Percentiles rank a stretch among this genome's conserved stretches.
Conservation (phyloP, 495 filamentous ascomycete species). For the Tuber calosporum region DNA sequence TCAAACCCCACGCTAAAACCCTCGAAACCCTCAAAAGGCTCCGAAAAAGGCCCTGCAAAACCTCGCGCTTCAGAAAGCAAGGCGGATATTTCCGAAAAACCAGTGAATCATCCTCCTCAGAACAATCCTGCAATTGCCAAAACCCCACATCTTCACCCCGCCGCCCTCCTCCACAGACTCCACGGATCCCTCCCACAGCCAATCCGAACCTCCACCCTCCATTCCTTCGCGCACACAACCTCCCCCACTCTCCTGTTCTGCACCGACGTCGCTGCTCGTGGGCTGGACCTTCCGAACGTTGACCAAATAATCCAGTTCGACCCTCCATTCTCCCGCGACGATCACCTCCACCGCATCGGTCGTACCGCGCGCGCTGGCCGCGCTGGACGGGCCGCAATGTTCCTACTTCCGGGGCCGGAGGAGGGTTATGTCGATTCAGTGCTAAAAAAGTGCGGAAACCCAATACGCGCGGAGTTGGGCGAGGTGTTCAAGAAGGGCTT, state of each 20-base stretch:
- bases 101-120: background rate
- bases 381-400: slow-evolving; percentile 74
- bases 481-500: slow-evolving; percentile 54
- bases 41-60: slow-evolving; percentile 8
- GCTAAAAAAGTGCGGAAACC: slow-evolving; percentile 30
- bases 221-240: slow-evolving; percentile 57
- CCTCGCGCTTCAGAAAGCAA: background rate
- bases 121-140: slow-evolving; percentile 15
- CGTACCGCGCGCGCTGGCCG: slow-evolving; percentile 89
- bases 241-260: slow-evolving; percentile 74
- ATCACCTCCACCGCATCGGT: slow-evolving; percentile 89
- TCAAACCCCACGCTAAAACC: slow-evolving; percentile 5
- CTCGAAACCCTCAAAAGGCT: background rate
- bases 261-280: slow-evolving; percentile 90
- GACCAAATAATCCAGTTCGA: slow-evolving; percentile 94
- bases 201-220: slow-evolving; percentile 74
- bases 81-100: background rate
- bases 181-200: slow-evolving; percentile 90
- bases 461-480: slow-evolving; percentile 43
- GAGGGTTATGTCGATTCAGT: slow-evolving; percentile 67
- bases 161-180: slow-evolving; percentile 68
- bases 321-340: slow-evolving; percentile 79
- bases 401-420: slow-evolving; percentile 81
- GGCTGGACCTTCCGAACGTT: slow-evolving; percentile 87
- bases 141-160: slow-evolving; percentile 43